Evolutionary conservation across 805 yeast species (phyloP), one percentile per base, ranked within the genome.

Genomic region (Alloascoidea africana): DNA sequence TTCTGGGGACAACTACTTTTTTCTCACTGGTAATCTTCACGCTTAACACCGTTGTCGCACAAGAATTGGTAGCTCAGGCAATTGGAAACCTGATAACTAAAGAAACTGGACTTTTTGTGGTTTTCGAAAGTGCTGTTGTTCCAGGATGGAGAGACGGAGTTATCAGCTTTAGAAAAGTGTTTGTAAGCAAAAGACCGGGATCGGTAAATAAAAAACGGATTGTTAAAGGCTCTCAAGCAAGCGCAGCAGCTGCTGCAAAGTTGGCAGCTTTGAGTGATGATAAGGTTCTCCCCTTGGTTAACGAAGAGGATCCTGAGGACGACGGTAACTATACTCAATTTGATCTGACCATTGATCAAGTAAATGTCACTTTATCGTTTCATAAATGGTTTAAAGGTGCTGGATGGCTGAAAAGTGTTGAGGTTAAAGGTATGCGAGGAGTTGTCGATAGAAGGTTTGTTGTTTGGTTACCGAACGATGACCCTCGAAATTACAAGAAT

Each of bases 321-420:
- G 94, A 86, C 52, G 97, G 96, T 1, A 91, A 91, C 56, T 91
- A 87, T 56, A 89, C 98, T 0, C 98, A 91, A 54, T 91, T 79
- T 54, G 98, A 91, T 55, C 55, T 91, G 32, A 83, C 94, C 0
- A 80, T 91, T 13, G 95, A 89, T 41, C 81, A 80, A 46, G 77
- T 87, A 8, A 76, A 78, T 38, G 70, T 91, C 0, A 76, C 94
- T 1, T 59, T 91, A 14, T 81, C 93, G 8, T 73, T 91, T 46
- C 64, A 71, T 38, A 84, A 85, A 49, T 91, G 96, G 93, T 60
- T 91, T 38, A 78, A 82, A 47, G 97, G 97, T 0, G 68, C 68
- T 38, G 98, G 99, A 0, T 78, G 91, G 14, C 59, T 91, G 14
- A 78, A 83, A 42, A 86, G 76, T 36, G 71, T 85, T 41, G 82